Conservation (phyloP, 2,329 filamentous ascomycete species). For the Aureobasidium melanogenum region DNA sequence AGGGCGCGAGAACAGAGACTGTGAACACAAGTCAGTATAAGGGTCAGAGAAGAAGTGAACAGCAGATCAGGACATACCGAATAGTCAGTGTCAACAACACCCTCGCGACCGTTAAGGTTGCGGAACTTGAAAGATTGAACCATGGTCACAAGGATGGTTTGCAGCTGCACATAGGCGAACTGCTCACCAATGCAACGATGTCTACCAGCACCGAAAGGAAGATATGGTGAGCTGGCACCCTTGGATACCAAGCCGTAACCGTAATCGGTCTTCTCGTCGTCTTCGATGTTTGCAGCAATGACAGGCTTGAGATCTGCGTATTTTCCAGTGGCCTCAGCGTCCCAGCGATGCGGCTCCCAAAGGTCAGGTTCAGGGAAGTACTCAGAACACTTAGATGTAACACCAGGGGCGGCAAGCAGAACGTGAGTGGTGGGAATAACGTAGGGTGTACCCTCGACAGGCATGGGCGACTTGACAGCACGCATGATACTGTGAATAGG, state of each 20-base stretch:
- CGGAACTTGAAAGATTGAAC: conserved; percentile 73
- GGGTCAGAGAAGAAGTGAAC: not conserved
- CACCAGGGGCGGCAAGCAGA: conserved; percentile 77
- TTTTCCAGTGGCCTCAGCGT: conserved; percentile 44
- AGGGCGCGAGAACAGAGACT: conserved; percentile 38
- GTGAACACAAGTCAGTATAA: not conserved
- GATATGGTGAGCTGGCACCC: conserved; percentile 79
- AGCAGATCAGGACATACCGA: conserved; percentile 25
- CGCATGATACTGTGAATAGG: conserved; percentile 95
- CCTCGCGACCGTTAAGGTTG: conserved; percentile 62
- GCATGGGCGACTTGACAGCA: conserved; percentile 81
- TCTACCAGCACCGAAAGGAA: conserved; percentile 86
- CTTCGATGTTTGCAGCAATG: conserved; percentile 33
- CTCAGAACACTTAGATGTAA: conserved; percentile 60
- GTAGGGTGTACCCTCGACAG: conserved; percentile 72
- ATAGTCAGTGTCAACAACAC: conserved; percentile 61
- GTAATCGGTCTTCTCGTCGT: conserved; percentile 72
- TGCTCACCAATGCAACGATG: conserved; percentile 96
- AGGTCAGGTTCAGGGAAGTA: conserved; percentile 74
- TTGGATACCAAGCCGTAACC: conserved; percentile 90
- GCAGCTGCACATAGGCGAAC: conserved; percentile 87
- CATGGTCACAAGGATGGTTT: conserved; percentile 70
- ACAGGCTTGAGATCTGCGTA: conserved; percentile 22
- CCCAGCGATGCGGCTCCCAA: conserved; percentile 93
- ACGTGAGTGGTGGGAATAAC: conserved; percentile 72